Conservation (phyloP, 2,329 filamentous ascomycete species). For the Nemania abortiva region DNA sequence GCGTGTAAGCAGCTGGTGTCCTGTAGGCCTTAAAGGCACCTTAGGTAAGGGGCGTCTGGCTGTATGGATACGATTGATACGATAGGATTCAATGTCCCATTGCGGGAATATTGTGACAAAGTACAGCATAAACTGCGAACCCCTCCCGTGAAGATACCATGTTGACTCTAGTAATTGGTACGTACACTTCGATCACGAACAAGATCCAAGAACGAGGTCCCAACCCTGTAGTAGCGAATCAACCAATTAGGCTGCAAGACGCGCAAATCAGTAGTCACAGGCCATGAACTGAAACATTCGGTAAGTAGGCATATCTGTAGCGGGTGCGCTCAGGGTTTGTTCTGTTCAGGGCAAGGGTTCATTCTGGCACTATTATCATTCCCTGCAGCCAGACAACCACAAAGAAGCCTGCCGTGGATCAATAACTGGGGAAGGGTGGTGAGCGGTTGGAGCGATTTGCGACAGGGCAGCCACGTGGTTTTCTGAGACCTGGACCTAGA, state of each 20-base stretch:
- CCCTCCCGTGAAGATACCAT: no score
- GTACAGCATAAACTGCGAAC: no score
- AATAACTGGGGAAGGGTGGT: not conserved
- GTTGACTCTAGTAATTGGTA: no score
- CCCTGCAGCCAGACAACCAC: not conserved
- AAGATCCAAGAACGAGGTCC: no score
- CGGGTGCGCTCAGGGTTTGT: no score
- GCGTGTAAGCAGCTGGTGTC: no score
- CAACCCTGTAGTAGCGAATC: not conserved
- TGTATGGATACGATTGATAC: no score
- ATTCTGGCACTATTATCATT: not conserved
- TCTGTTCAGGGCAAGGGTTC: not conserved
- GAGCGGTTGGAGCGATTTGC: not conserved
- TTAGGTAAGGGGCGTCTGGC: no score
- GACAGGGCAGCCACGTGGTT: constrained; percentile 35
- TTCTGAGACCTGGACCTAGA: constrained; percentile 6
- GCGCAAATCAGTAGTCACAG: not conserved
- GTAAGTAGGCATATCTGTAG: not conserved
- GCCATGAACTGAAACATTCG: not conserved
- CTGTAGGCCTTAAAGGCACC: no score
- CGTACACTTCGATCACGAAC: no score
- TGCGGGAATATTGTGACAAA: no score
- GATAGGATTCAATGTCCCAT: no score
- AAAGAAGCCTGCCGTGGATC: not conserved
- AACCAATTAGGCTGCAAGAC: not conserved